Evolutionary conservation across 352 stramenopile species (phyloP).

Genomic region (Phytophthora chlamydospora): DNA sequence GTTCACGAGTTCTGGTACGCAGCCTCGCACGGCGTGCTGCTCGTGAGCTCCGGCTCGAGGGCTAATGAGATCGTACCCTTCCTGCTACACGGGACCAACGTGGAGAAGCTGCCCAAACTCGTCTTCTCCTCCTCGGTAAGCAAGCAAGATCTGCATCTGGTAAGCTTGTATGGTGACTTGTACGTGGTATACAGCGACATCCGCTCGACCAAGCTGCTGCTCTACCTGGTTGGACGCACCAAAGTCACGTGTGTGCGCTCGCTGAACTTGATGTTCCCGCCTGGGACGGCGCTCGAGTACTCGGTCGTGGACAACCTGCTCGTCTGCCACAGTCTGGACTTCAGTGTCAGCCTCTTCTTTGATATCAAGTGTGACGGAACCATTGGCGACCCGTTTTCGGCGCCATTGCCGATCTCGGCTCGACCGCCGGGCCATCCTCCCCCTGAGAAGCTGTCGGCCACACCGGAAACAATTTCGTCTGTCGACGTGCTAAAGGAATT

Average conservation of each 20-base stretch:
- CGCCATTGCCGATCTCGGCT: slow-evolving; percentile 68
- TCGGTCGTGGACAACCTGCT: slow-evolving; percentile 87
- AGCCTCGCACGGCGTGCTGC: slow-evolving; percentile 58
- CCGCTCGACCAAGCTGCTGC: slow-evolving; percentile 62
- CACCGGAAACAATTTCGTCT: neutral
- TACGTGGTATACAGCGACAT: slow-evolving; percentile 72
- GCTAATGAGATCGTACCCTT: slow-evolving; percentile 83
- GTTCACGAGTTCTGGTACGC: slow-evolving; percentile 83
- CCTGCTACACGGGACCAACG: slow-evolving; percentile 54
- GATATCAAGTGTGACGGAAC: slow-evolving; percentile 70
- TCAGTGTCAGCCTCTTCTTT: slow-evolving; percentile 83
- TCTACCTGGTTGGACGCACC: slow-evolving; percentile 69
- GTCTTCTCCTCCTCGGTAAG: slow-evolving; percentile 71
- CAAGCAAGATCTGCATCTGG: slow-evolving; percentile 63
- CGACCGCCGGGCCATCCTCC: slow-evolving; percentile 33
- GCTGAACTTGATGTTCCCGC: slow-evolving; percentile 71
- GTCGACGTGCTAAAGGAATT: slow-evolving; percentile 13
- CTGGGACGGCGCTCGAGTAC: slow-evolving; percentile 60
- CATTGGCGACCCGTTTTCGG: slow-evolving; percentile 71
- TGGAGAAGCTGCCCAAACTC: slow-evolving; percentile 74
- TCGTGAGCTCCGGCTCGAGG: slow-evolving; percentile 75
- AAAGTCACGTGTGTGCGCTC: slow-evolving; percentile 81
- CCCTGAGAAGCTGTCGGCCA: slow-evolving; percentile 1
- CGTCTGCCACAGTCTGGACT: slow-evolving; percentile 82
- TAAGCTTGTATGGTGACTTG: slow-evolving; percentile 68